Evolutionary conservation across 2,329 filamentous ascomycete species (phyloP).

Genomic region (Colletotrichum sp.): DNA sequence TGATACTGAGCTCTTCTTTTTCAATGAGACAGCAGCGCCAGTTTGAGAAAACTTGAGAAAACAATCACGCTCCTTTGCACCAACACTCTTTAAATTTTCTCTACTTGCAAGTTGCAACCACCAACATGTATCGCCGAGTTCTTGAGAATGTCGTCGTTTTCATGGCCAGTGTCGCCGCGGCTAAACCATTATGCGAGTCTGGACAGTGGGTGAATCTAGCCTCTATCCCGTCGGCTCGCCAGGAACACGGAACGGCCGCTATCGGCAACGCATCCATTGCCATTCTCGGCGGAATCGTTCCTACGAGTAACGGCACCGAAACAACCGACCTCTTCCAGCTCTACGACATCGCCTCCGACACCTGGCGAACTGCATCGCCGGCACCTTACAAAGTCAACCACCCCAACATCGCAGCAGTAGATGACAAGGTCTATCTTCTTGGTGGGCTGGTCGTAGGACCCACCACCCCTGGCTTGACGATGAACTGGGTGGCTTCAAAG

Average conservation of each 20-base stretch:
- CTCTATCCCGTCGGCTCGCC: not conserved
- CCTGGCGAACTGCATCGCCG: constrained; percentile 30
- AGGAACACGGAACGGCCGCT: not conserved
- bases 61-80: not conserved
- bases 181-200: not conserved
- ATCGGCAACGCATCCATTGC: not conserved
- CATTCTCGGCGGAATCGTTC: not conserved
- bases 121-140: not conserved
- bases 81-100: not conserved
- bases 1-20: not conserved
- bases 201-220: not conserved
- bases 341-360: constrained; percentile 31
- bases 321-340: constrained; percentile 21
- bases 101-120: not conserved
- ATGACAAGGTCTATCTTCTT: constrained; percentile 37
- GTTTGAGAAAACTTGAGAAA: not conserved
- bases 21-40: not conserved
- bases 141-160: not conserved
- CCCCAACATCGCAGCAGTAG: constrained; percentile 38
- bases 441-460: constrained; percentile 34
- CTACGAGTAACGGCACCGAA: not conserved
- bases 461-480: constrained; percentile 5
- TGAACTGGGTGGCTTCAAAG: constrained; percentile 28
- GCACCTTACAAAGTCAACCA: constrained; percentile 37
- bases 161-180: not conserved